Base-by-base conservation (phyloP, 352 stramenopile species). In the Pythium aquatile region DNA sequence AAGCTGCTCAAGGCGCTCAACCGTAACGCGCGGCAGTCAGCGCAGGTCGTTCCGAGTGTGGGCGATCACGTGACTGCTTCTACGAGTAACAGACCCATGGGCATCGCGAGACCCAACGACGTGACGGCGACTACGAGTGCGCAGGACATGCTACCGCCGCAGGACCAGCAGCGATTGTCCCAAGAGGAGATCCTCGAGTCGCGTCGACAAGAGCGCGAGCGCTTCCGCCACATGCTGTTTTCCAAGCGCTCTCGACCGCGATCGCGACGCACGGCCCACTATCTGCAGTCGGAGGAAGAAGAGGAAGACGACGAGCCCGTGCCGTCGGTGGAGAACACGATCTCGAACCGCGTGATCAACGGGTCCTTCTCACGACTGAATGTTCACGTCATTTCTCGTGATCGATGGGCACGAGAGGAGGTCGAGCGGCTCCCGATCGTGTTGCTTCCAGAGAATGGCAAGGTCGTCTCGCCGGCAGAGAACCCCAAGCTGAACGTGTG, bases 341-440 rank as follows among this genome's bases (percentile, higher is more conserved):
- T 93, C 59, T 91, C 83, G 13, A 91, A 85, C 72, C 75, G 85
- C 39, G 87, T 93, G 56, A 90, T 91, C 69, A 91, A 85, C 55
- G 85, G 85, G 14, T 88, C 82, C 29, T 91, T 93, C 67, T 91
- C 85, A 24, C 63, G 73, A 28, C 66, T 90, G 20, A 90, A 88
- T 33, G 83, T 93, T 35, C 85, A 90, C 61, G 78, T 88, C 32
- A 88, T 93, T 57, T 85, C 77, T 39, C 81, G 85, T 49, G 72
- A 87, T 46, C 79, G 85, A 5, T 93, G 85, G 85, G 70, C 79
- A 3, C 77, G 65, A 2, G 85, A 93, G 61, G 83, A 93, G 51
- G 65, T 75, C 0, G 83, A 93, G 72, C 82, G 74, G 8, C 58
- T 93, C 8, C 85, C 85, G n/a, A 79, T 90, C 14, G 75, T 91